phyloP scores from a whole-genome alignment of 306 rosid species.

The Inga leiocalycina region DNA sequence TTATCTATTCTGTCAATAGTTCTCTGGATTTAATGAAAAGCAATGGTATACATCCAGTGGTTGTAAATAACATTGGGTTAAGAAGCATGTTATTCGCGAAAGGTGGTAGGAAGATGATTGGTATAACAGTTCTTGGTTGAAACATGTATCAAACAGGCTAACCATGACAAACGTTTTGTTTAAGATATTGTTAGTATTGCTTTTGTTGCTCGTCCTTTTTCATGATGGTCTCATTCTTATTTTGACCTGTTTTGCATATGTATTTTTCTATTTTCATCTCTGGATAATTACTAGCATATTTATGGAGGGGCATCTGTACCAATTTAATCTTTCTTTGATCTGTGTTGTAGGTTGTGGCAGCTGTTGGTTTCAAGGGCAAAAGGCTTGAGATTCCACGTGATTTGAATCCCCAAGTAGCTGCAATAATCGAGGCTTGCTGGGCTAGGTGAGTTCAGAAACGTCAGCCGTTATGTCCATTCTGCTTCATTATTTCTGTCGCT shows the following conservation, averaged over 20 bases:
- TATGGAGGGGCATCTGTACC: conserved; percentile 12
- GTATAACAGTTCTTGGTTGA: conserved; percentile 29
- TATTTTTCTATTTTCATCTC: conserved; percentile 27
- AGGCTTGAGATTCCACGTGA: conserved; percentile 91
- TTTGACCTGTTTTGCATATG: conserved; percentile 9
- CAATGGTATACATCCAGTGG: background rate
- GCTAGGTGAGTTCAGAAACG: conserved; percentile 68
- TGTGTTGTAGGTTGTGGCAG: conserved; percentile 82
- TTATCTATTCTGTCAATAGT: conserved; percentile 20
- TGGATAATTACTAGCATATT: conserved; percentile 10
- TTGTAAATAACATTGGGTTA: conserved; percentile 14
- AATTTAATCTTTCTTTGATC: conserved; percentile 22
- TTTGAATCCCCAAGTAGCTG: conserved; percentile 78
- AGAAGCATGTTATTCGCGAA: conserved; percentile 14
- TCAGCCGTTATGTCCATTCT: too few species aligned
- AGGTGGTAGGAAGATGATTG: conserved; percentile 28
- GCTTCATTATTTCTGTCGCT: background rate
- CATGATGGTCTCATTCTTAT: conserved; percentile 3
- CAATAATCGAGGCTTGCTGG: conserved; percentile 93
- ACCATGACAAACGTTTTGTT: conserved; percentile 9
- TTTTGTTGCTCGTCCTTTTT: background rate
- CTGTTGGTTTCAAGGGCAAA: conserved; percentile 87
- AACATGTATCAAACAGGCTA: conserved; percentile 20
- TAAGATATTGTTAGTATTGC: conserved; percentile 2
- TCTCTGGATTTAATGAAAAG: conserved; percentile 22